Percentiles rank a stretch among this genome's conserved stretches.
These are phyloP conservation scores for Aspergillus sp. DNA, from an alignment of 2,329 filamentous ascomycete species.

Conservation along the genomic window DNA sequence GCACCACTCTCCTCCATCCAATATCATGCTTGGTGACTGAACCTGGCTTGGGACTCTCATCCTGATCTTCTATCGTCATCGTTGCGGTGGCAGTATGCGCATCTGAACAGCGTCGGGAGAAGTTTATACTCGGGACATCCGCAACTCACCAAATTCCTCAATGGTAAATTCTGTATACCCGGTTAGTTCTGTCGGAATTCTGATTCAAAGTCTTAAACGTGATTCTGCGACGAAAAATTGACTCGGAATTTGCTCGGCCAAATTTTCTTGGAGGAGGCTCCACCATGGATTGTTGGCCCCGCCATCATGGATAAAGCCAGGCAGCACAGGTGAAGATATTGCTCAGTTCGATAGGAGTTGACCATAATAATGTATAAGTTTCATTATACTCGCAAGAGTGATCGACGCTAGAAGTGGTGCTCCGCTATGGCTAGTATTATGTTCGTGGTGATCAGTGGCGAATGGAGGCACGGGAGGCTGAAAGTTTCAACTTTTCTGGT, in stretches of 20 bases:
- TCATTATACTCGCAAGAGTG: neutral
- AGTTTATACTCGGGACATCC: neutral
- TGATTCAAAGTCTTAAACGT: neutral
- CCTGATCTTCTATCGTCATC: conserved; percentile 7
- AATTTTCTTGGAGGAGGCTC: neutral
- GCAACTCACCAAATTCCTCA: neutral
- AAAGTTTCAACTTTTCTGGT: too few species aligned
- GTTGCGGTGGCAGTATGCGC: neutral
- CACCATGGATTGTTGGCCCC: neutral
- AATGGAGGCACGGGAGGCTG: neutral
- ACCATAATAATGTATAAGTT: neutral
- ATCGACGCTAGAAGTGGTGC: neutral
- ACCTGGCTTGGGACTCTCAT: neutral
- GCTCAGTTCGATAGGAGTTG: neutral
- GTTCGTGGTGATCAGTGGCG: neutral
- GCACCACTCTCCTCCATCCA: conserved; percentile 44
- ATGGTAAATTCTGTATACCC: neutral
- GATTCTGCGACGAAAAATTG: neutral
- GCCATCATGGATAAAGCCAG: neutral
- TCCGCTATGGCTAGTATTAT: neutral
- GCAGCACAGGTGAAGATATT: neutral
- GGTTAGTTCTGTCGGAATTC: neutral
- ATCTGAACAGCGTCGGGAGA: neutral
- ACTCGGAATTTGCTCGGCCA: neutral
- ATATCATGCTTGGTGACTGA: conserved; percentile 38